A percentile compares a stretch with the other conserved stretches of the same genome.
Evolutionary conservation across 78 protist species (phyloP).

Genomic region (Bigelowiella natans): DNA sequence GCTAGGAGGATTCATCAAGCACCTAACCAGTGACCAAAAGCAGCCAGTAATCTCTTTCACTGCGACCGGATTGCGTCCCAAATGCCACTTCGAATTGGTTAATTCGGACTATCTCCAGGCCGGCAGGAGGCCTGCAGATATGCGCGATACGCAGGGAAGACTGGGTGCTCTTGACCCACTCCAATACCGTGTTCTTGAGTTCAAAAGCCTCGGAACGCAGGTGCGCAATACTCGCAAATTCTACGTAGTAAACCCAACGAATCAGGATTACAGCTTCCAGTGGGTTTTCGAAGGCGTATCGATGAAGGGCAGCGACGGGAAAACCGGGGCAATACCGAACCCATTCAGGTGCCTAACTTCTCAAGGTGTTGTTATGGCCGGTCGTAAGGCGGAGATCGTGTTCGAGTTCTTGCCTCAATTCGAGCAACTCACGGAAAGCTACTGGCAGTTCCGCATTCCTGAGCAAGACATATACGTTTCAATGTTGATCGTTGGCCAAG

Average conservation of each 20-base stretch:
- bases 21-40: neutral
- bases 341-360: slow-evolving; percentile 32
- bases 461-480: slow-evolving; percentile 30
- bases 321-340: neutral
- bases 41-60: neutral
- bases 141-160: slow-evolving; percentile 27
- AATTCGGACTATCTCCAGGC: slow-evolving; percentile 38
- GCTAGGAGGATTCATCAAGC: neutral
- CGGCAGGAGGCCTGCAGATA: slow-evolving; percentile 37
- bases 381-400: slow-evolving; percentile 51
- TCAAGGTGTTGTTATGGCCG: slow-evolving; percentile 40
- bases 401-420: slow-evolving; percentile 54
- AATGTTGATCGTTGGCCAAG: slow-evolving; percentile 57
- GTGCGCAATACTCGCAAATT: slow-evolving; percentile 53
- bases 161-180: slow-evolving; percentile 31
- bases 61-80: slow-evolving; percentile 14
- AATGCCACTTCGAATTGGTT: slow-evolving; percentile 59
- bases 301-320: neutral
- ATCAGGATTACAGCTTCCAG: slow-evolving; percentile 39
- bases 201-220: slow-evolving; percentile 42
- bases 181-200: slow-evolving; percentile 45
- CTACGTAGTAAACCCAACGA: slow-evolving; percentile 59
- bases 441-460: slow-evolving; percentile 56
- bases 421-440: slow-evolving; percentile 32
- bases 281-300: slow-evolving; percentile 34